Evolutionary conservation across 345 rosid species (phyloP).

Genomic region (Clausena lansium): DNA sequence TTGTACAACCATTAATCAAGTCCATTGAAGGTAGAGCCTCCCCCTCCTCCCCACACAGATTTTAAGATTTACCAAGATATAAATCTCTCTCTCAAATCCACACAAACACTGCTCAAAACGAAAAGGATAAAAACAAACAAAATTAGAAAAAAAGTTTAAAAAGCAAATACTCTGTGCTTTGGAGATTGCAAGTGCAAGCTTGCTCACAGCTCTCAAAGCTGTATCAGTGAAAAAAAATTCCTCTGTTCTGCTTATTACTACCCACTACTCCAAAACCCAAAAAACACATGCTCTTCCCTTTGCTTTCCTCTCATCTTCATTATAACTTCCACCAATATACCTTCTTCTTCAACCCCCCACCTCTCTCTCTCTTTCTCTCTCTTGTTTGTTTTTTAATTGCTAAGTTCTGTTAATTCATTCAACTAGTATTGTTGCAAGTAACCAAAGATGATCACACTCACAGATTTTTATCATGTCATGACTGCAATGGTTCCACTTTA

Average conservation of each 20-base stretch:
- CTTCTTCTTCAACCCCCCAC: background rate
- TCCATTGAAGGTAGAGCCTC: constrained; percentile 29
- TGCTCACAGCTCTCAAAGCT: constrained; percentile 58
- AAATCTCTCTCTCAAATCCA: constrained; percentile 11
- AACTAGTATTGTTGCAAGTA: background rate
- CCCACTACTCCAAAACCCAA: constrained; percentile 35
- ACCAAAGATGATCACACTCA: constrained; percentile 57
- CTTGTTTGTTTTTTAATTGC: background rate
- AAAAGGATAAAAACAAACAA: constrained; percentile 24
- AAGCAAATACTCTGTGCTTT: constrained; percentile 33
- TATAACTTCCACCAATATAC: constrained; percentile 14
- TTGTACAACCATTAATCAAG: constrained; percentile 10
- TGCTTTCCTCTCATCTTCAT: constrained; percentile 23
- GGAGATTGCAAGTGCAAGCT: constrained; percentile 55
- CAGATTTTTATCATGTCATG: constrained; percentile 96
- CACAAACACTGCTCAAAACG: constrained; percentile 30
- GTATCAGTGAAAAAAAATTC: constrained; percentile 25
- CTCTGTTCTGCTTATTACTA: constrained; percentile 32
- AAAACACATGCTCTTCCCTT: constrained; percentile 38
- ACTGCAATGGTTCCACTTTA: constrained; percentile 98
- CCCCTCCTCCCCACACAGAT: constrained; percentile 6
- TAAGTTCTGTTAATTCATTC: background rate
- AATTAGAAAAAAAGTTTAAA: background rate
- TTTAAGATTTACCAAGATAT: background rate
- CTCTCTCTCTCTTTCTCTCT: background rate